Evolutionary conservation across 1,284 basidiomycete species (phyloP).

Genomic region (Cystobasidium slooffiae): DNA sequence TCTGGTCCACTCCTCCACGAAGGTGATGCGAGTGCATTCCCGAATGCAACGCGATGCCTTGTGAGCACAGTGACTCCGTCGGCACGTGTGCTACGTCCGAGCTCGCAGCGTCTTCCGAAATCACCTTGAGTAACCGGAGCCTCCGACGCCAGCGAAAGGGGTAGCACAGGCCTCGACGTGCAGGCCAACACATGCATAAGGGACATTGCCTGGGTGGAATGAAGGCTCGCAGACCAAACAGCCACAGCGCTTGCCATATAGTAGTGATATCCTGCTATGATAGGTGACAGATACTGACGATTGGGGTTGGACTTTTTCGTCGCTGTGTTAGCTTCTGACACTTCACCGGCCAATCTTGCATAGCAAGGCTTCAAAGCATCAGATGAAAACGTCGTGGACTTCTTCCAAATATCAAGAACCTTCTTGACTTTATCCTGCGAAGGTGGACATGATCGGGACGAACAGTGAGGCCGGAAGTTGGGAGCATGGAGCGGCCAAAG

Average conservation of each 20-base stretch:
- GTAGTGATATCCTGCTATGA: neutral
- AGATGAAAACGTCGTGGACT: slow-evolving; percentile 79
- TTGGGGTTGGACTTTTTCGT: slow-evolving; percentile 11
- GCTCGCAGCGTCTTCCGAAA: too few species aligned
- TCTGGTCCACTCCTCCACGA: slow-evolving; percentile 9
- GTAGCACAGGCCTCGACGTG: too few species aligned
- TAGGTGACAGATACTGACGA: slow-evolving; percentile 13
- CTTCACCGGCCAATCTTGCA: slow-evolving; percentile 20
- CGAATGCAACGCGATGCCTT: neutral
- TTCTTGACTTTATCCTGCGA: slow-evolving; percentile 89
- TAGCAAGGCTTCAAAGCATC: slow-evolving; percentile 61
- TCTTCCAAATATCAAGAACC: slow-evolving; percentile 91
- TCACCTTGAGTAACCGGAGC: too few species aligned
- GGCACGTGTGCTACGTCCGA: neutral
- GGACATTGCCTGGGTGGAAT: neutral
- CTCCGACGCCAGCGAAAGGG: too few species aligned
- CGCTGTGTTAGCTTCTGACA: slow-evolving; percentile 1
- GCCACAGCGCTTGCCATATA: neutral
- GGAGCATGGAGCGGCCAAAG: neutral
- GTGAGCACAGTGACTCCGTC: neutral
- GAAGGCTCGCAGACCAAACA: neutral
- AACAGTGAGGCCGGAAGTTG: neutral
- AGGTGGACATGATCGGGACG: too few species aligned
- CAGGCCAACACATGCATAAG: too few species aligned
- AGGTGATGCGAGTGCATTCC: neutral